Conservation (phyloP, 164 flowering plant species). For the Vitis rupestris region DNA sequence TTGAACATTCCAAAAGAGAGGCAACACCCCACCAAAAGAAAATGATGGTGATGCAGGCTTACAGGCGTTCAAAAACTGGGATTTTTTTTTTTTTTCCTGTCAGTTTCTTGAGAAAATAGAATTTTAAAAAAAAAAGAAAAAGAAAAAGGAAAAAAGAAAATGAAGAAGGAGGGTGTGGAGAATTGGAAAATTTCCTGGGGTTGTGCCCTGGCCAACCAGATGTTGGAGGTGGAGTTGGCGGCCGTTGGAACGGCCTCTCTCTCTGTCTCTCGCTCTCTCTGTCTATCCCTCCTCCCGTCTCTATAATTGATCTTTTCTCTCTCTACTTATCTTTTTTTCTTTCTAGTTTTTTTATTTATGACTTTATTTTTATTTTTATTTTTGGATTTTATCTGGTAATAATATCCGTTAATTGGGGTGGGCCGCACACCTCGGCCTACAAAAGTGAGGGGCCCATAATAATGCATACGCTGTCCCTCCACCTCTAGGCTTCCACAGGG, state of each 20-base stretch:
- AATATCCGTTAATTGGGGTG: too few relatives aligned
- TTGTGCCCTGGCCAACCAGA: constrained; percentile 26
- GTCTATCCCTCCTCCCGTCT: too few relatives aligned
- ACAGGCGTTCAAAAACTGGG: not conserved
- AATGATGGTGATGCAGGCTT: constrained; percentile 21
- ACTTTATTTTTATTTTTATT: not conserved
- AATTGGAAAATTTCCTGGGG: constrained; percentile 1
- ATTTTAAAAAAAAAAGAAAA: not conserved
- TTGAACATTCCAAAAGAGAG: not conserved
- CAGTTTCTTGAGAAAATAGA: not conserved
- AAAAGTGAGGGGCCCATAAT: too few relatives aligned
- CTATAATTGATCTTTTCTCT: not conserved
- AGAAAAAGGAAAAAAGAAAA: constrained; percentile 2
- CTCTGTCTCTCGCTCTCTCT: constrained; percentile 18
- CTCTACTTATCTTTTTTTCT: not conserved
- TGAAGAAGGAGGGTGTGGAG: not conserved
- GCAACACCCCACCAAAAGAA: not conserved
- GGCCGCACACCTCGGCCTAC: too few relatives aligned
- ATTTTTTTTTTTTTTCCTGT: constrained; percentile 1
- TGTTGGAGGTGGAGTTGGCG: constrained; percentile 33
- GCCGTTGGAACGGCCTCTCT: constrained; percentile 38
- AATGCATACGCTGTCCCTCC: too few relatives aligned
- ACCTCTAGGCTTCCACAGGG: too few relatives aligned
- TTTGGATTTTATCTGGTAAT: too few relatives aligned
- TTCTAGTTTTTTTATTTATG: not conserved